Evolutionary conservation across 2,329 filamentous ascomycete species (phyloP), one percentile per base, ranked within the genome.

Genomic region (Aspergillus aculeatus): DNA sequence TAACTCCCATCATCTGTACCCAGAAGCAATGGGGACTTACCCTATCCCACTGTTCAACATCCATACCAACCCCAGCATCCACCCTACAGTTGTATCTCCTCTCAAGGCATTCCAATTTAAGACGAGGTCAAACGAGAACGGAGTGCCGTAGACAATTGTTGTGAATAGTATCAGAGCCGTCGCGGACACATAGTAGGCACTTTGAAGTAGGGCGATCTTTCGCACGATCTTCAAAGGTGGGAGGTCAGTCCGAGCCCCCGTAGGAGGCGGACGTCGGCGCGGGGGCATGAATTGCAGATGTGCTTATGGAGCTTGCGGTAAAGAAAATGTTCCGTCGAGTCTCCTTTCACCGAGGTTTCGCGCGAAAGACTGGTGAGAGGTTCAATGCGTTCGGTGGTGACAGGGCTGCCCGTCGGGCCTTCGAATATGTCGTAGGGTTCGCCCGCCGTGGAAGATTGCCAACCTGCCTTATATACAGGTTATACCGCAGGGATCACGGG

Each of bases 51-150:
- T 84, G 70, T 87, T 87, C 70, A 89, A 74, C 70, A 89, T 77
- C 87, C 88, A 90, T 47, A 88, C 86, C 59, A 89, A 73, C 0
- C 85, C 86, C 60, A 89, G 69, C 69, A 87, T 89, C 87, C 87
- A 90, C 62, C 88, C 88, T 16, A 87, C 81, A 0, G 87, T 89
- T 3, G 86, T 88, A 73, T 90, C 88, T 9, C 86, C 86, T 56
- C 88, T 76, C 57, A 90, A 64, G 53, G 80, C 83, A 59, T 82
- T 79, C 88, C 88, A 90, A 71, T 82, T 83, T 50, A 90, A 78
- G 3, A 90, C 74, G 50, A 89, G 70, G 62, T 85, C 84, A 2
- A 84, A 71, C 41, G 78, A 82, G 61, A 89, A 84, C 19, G 81
- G 78, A 54, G 82, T 81, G 19, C 88, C 88, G 10, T 86, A 86